Evolutionary conservation across 2,329 filamentous ascomycete genomes (phyloP), one percentile per base, ranked within the genome.

Genomic region (Westerdykella aurantiaca): DNA sequence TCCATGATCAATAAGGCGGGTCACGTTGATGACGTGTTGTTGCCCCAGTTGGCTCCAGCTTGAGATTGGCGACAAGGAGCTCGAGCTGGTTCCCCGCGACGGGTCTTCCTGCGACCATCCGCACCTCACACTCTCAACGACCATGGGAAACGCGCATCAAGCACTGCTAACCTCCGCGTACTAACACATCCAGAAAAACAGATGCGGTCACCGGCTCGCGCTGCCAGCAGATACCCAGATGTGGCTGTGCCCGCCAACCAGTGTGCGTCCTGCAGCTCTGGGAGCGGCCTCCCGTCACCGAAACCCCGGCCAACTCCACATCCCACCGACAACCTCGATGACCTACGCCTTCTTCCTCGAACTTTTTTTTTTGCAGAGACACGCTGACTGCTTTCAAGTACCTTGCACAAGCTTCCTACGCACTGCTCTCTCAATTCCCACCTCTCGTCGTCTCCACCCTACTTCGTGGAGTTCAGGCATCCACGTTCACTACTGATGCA

Each of bases 401-500:
- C 11, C 16, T 17, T 38, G 9, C n/a, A 5, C 12, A 31, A 17
- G 29, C 34, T 29, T 14, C n/a, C 17, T 14, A 23, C 16, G 12
- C 42, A 22, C 29, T 29, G 5, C 22, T n/a, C 37, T 37, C 37
- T 39, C 34, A 13, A 11, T 16, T 18, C 21, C 29, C 34, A 16
- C 9, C 13, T 31, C 13, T 38, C 34, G 6, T 18, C 18, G 21
- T 17, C 31, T 34, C 12, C 22, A 22, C 12, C 43, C 18, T 29
- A 29, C 25, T 9, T 2, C 10, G 25, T 10, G 25, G 9, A 29
- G 11, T 29, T 37, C 14, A 45, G 38, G 43, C 43, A 37, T 23
- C 38, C 38, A 42, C 7, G 3, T 22, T 18, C 22, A 38, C 31
- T 18, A 38, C 31, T 18, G 13, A 65, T 67, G 63, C 50, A 49